Evolutionary conservation across 73 alveolate genomes (phyloP).

Genomic region (Paramecium sexaurelia): DNA sequence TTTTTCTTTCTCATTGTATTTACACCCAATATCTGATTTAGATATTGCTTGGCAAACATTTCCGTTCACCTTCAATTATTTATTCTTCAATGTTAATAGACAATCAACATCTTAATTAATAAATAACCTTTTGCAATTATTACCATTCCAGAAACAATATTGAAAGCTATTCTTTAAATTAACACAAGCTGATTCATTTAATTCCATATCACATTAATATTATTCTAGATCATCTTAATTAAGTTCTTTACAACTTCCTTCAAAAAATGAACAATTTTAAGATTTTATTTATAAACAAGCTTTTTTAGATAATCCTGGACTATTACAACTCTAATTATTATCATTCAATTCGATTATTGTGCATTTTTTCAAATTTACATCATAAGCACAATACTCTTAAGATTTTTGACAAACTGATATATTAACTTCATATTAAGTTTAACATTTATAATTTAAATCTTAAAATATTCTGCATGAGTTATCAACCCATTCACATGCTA

Average conservation of each 20-base stretch:
- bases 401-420: background rate
- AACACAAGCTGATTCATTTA: background rate
- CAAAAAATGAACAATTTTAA: background rate
- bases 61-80: background rate
- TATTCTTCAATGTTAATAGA: background rate
- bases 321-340: too few species aligned
- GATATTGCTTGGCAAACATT: background rate
- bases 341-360: background rate
- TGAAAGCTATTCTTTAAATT: background rate
- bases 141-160: constrained; percentile 37
- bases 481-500: background rate
- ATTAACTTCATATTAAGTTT: background rate
- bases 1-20: background rate
- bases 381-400: background rate
- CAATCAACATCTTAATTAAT: background rate
- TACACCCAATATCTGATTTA: background rate
- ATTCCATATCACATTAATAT: background rate
- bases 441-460: background rate
- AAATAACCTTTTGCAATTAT: background rate
- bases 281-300: background rate
- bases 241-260: background rate
- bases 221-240: background rate
- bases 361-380: background rate
- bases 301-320: background rate
- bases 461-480: background rate